Percentiles rank a stretch among this genome's conserved stretches.
phyloP scores from a whole-genome alignment of 129 eudicot species.

The Arctium lappa region DNA sequence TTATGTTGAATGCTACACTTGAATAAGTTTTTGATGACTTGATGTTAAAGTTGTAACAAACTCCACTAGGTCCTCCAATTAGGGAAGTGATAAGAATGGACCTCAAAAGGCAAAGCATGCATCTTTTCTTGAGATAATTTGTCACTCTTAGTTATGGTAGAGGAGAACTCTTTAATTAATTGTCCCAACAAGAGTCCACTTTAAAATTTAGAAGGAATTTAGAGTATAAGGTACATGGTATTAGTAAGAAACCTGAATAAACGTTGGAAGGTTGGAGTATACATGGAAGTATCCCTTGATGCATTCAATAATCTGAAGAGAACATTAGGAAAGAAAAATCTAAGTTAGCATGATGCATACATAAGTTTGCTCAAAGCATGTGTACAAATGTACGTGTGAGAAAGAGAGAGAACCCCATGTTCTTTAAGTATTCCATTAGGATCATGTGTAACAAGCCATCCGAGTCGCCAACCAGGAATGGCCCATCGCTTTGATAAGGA shows the following conservation, averaged over 20 bases:
- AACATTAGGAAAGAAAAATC: not conserved
- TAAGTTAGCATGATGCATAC: not conserved
- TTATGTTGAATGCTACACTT: no score
- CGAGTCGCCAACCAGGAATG: slow-evolving; percentile 93
- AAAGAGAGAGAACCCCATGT: slow-evolving; percentile 53
- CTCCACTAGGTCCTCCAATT: not conserved
- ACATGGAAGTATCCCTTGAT: slow-evolving; percentile 51
- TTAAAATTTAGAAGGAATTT: not conserved
- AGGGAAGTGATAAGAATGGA: not conserved
- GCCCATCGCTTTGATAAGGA: slow-evolving; percentile 84
- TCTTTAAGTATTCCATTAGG: slow-evolving; percentile 53
- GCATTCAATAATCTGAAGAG: slow-evolving; percentile 49
- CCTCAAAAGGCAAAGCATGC: not conserved
- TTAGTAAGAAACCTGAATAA: slow-evolving; percentile 48
- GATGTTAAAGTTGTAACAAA: not conserved
- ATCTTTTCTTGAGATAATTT: not conserved
- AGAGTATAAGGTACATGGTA: not conserved
- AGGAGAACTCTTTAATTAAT: not conserved
- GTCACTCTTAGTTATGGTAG: no score
- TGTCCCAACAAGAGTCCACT: not conserved
- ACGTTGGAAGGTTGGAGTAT: slow-evolving; percentile 51
- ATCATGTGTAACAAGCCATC: slow-evolving; percentile 77
- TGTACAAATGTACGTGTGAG: not conserved
- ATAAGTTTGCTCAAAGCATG: not conserved
- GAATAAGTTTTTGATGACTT: not conserved